A percentile compares a stretch with the other conserved stretches of the same genome.
phyloP scores from a whole-genome alignment of 148 eudicot species.

The Vaccinium vitisidaea region DNA sequence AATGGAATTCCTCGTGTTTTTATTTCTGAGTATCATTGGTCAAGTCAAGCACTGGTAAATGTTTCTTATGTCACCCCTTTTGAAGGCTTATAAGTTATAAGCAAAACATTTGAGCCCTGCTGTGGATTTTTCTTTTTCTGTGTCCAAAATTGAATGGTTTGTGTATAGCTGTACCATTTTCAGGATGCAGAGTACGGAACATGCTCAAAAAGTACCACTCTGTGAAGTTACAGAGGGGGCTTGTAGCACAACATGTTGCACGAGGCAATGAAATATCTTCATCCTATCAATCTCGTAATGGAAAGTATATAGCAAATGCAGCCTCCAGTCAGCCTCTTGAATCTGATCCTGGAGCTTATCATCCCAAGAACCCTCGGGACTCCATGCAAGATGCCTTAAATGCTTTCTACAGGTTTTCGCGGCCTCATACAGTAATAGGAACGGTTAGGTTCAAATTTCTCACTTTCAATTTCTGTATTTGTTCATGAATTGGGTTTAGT shows the following conservation, averaged over 20 bases:
- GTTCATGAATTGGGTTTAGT: neutral
- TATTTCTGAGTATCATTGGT: neutral
- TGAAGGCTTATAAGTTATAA: slow-evolving; percentile 6
- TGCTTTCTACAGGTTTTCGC: slow-evolving; percentile 91
- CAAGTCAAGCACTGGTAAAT: slow-evolving; percentile 6
- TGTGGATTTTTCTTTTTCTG: neutral
- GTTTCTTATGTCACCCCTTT: neutral
- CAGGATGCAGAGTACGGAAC: slow-evolving; percentile 40
- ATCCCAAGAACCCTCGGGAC: slow-evolving; percentile 41
- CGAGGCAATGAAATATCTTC: slow-evolving; percentile 21
- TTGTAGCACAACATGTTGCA: slow-evolving; percentile 22
- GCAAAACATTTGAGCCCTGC: neutral
- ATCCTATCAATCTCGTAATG: slow-evolving; percentile 24
- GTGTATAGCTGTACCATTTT: slow-evolving; percentile 23
- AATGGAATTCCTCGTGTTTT: neutral
- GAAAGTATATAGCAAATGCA: slow-evolving; percentile 39
- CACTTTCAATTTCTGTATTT: neutral
- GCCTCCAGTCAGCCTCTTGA: slow-evolving; percentile 57
- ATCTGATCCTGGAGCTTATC: slow-evolving; percentile 51
- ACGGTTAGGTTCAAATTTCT: slow-evolving; percentile 60
- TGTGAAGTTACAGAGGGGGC: slow-evolving; percentile 26
- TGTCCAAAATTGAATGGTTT: slow-evolving; percentile 12
- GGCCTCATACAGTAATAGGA: slow-evolving; percentile 96
- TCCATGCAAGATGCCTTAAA: slow-evolving; percentile 42
- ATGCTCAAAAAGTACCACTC: slow-evolving; percentile 25